Evolutionary conservation across 257 asterid species (phyloP), one percentile per base, ranked within the genome.

Genomic region (Paulownia fortunei): DNA sequence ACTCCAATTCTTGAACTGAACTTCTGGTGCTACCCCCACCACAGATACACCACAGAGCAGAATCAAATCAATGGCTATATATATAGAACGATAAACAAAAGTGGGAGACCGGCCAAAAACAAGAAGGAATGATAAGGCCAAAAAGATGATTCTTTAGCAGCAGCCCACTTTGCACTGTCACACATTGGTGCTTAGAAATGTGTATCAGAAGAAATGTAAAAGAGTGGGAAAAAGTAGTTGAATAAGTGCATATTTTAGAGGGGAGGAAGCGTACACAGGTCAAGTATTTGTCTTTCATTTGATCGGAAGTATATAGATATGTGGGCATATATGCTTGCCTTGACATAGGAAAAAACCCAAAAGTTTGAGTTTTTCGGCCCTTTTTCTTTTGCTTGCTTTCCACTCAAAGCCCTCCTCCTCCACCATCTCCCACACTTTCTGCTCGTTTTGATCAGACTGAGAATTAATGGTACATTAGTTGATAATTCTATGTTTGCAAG

Each of bases 281-380:
- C 81, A 27, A 51, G 73, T 12, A 26, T 68, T n/a, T 77, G 76
- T 70, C 61, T 60, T 60, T 66, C 36, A 61, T 80, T 6, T 30
- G 60, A 63, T 46, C 37, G 36, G 51, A 69, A 46, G 65, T 60
- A 56, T 26, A 73, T 66, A 54, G 16, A 7, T 46, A 30, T n/a
- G 73, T 21, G 70, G 83, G 95, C 82, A 90, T 88, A 87, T 87
- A 84, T 94, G 94, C 98, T 92, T 94, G 90, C 94, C 91, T 90
- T 94, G 84, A 61, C 89, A 84, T 81, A 56, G 56, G 74, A 80
- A 82, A 90, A 75, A 71, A 37, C 73, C 58, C 30, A 73, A 79
- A 80, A 84, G 77, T 69, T 68, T 0, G 60, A 21, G 77, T 77
- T 82, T 84, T 82, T 83, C 2, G 59, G 26, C 32, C 49, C 44